Base-by-base conservation (phyloP, 108 stramenopile species). In the Skeletonema grethae region DNA sequence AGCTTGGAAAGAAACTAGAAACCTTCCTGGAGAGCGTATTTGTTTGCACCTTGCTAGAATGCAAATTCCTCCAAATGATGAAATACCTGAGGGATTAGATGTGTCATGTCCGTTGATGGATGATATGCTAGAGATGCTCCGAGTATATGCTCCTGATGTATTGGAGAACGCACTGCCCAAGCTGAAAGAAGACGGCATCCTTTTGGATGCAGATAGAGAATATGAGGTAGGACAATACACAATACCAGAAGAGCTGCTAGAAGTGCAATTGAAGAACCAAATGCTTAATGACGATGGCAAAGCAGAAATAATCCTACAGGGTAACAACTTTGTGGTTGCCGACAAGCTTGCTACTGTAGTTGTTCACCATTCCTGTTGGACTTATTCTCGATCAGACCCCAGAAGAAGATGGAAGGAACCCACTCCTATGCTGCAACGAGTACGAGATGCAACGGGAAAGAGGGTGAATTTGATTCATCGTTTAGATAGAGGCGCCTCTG, bases 71-170 rank as follows among this genome's bases (percentile, higher is more conserved):
- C 67, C 87, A 7, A 88, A 73, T 5, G 31, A 57, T 24, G 67
- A 64, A 31, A 70, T 65, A 45, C 87, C 89, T 18, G 34, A 87
- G 20, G 93, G 90, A 11, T 84, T 95, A 46, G 77, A 86, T 63
- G 91, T 87, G 1, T 65, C 78, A 5, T 80, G 82, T 73, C 80
- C 90, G 2, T 41, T 95, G 9, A 39, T 77, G 12, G 61, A 61
- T n/a, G 94, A 95, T 63, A 90, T 95, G 90, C 57, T 88, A 56
- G 61, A 72, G 1, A 73, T 91, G 73, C 57, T 94, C 6, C 58
- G 84, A 28, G 50, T 46, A 8, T 87, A 90, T 56, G 72, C 86
- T 20, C 93, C 93, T n/a, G 75, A 87, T 13, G 80, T 94, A 3
- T 69, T 90, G 63, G 62, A 84, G 50, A 56, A 77, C 39, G 86